phyloP scores from a whole-genome alignment of 306 rosid genomes.

The Echinosophora koreensis region DNA sequence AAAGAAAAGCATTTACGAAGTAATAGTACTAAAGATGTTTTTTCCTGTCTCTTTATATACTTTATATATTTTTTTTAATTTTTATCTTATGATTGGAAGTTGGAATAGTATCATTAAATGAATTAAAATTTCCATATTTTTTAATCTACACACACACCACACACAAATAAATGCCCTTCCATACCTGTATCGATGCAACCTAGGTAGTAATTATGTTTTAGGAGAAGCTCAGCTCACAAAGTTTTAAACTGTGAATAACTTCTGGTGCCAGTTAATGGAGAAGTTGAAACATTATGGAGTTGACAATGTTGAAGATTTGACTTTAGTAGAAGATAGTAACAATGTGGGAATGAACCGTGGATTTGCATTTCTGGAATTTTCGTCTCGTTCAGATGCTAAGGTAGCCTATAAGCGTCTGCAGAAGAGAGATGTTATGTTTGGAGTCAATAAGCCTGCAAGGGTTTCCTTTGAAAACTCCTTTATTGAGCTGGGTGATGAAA shows the following conservation, averaged over 20 bases:
- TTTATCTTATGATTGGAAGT: neutral
- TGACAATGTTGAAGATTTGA: conserved; percentile 79
- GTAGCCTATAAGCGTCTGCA: conserved; percentile 86
- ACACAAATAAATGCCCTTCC: neutral
- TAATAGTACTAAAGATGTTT: neutral
- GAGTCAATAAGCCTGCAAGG: conserved; percentile 90
- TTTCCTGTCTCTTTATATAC: neutral
- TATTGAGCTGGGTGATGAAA: conserved; percentile 84
- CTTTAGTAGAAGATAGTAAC: conserved; percentile 84
- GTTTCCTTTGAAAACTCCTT: conserved; percentile 93
- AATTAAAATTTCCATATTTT: too few relatives aligned
- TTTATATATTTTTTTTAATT: too few relatives aligned
- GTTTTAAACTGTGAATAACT: conserved; percentile 51
- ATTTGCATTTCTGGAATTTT: conserved; percentile 91
- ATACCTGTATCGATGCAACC: neutral
- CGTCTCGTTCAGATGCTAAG: conserved; percentile 89
- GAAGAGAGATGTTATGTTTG: conserved; percentile 89
- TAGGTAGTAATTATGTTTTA: conserved; percentile 29
- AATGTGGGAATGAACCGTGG: conserved; percentile 90
- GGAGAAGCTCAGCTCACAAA: conserved; percentile 42
- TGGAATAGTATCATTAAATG: too few relatives aligned
- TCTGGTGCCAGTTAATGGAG: conserved; percentile 82
- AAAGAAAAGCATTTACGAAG: neutral
- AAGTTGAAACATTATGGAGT: conserved; percentile 92
- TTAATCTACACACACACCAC: neutral